phyloP scores from a whole-genome alignment of 2,329 filamentous ascomycete genomes.

The Capronia epimyces region DNA sequence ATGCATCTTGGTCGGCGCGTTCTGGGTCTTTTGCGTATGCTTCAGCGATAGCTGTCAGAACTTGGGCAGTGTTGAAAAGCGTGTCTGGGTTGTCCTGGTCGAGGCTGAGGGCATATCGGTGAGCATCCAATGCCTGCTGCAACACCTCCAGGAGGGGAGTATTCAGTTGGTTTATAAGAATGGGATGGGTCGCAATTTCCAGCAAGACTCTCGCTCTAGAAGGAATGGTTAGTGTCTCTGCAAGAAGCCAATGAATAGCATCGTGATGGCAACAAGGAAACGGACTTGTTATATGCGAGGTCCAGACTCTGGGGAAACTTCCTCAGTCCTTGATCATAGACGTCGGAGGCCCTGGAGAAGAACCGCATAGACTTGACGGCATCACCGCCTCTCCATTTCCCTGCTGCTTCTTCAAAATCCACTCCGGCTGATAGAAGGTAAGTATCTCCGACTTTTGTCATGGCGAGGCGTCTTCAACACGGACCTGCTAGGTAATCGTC shows the following conservation, averaged over 20 bases:
- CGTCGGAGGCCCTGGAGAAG: constrained; percentile 58
- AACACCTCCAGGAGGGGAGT: constrained; percentile 51
- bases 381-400: constrained; percentile 70
- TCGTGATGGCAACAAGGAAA: constrained; percentile 11
- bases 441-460: neutral
- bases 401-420: constrained; percentile 63
- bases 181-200: constrained; percentile 62
- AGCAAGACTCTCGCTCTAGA: constrained; percentile 62
- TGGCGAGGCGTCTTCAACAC: constrained; percentile 12
- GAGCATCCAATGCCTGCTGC: constrained; percentile 57
- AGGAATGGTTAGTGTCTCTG: constrained; percentile 6
- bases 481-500: constrained; percentile 62
- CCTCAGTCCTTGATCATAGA: constrained; percentile 59
- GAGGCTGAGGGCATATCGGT: constrained; percentile 56
- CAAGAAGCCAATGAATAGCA: neutral
- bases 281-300: constrained; percentile 68
- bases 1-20: constrained; percentile 42
- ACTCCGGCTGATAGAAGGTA: constrained; percentile 49
- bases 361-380: constrained; percentile 57
- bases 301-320: constrained; percentile 61
- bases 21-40: constrained; percentile 49
- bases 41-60: constrained; percentile 62
- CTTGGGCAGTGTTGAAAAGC: constrained; percentile 67
- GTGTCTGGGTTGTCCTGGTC: constrained; percentile 61
- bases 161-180: constrained; percentile 55